Percentiles rank a stretch among this genome's conserved stretches.
Conservation (phyloP, 2,329 filamentous ascomycete species). For the Aschersonia sp. region DNA sequence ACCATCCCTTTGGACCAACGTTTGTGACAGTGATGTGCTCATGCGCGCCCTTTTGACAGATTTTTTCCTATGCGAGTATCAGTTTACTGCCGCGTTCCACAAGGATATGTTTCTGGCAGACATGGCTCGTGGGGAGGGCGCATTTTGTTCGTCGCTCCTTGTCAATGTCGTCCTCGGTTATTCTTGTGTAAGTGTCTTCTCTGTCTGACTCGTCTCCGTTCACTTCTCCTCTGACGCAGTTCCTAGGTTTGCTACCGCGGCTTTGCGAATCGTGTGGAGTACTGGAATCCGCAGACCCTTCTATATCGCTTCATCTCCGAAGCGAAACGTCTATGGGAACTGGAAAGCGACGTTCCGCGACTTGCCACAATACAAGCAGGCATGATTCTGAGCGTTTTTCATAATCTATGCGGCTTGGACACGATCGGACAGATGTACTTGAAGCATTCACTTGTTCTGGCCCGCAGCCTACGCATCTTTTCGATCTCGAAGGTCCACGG, state of each 20-base stretch:
- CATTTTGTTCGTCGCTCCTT: constrained; percentile 20
- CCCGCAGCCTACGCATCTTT: constrained; percentile 13
- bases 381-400: constrained; percentile 14
- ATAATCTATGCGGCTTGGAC: constrained; percentile 16
- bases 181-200: constrained; percentile 9
- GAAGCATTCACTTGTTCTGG: constrained; percentile 14
- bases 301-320: constrained; percentile 21
- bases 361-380: constrained; percentile 19
- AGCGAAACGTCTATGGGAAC: constrained; percentile 19
- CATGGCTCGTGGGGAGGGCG: constrained; percentile 12
- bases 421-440: constrained; percentile 18
- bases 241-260: constrained; percentile 6
- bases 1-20: constrained; percentile 18
- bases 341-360: constrained; percentile 10
- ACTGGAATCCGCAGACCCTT: constrained; percentile 19
- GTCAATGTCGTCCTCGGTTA: constrained; percentile 19
- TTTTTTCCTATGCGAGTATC: constrained; percentile 16
- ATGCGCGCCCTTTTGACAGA: constrained; percentile 12
- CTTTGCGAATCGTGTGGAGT: constrained; percentile 13
- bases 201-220: not conserved
- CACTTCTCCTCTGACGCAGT: too few species aligned
- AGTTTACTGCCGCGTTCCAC: constrained; percentile 16
- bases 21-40: constrained; percentile 15
- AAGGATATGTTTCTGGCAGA: constrained; percentile 21
- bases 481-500: constrained; percentile 3